Conservation (phyloP, 305 asterid species). For the Fraxinus platypoda region DNA sequence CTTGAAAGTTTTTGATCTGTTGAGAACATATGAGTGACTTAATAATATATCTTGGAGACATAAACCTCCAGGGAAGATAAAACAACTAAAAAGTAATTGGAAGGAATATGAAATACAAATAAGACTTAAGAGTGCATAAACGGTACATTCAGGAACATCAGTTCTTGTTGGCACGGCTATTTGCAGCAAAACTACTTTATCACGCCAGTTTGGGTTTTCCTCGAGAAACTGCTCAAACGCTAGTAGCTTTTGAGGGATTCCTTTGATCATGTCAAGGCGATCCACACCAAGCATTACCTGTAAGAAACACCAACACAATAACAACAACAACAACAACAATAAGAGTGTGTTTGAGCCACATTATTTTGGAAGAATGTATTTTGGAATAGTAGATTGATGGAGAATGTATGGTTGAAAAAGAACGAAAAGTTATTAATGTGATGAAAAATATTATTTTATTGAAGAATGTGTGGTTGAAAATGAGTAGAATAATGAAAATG, state of each 20-base stretch:
- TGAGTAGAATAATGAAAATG: too few relatives aligned
- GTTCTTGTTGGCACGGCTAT: conserved; percentile 98
- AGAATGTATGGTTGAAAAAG: too few relatives aligned
- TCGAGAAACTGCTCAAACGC: conserved; percentile 94
- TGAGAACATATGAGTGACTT: conserved; percentile 13
- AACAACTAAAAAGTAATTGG: not conserved
- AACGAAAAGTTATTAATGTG: too few relatives aligned
- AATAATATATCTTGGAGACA: not conserved
- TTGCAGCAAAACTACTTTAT: conserved; percentile 89
- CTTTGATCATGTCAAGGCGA: conserved; percentile 96
- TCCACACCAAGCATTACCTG: conserved; percentile 97
- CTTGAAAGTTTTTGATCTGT: conserved; percentile 58
- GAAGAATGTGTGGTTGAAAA: too few relatives aligned
- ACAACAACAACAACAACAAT: conserved; percentile 2
- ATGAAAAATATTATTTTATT: too few relatives aligned
- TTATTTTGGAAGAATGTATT: too few relatives aligned
- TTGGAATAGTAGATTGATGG: too few relatives aligned
- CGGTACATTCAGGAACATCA: conserved; percentile 92
- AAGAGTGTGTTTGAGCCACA: too few relatives aligned
- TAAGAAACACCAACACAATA: conserved; percentile 12
- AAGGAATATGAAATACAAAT: conserved; percentile 19
- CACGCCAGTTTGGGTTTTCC: conserved; percentile 73
- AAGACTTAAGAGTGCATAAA: conserved; percentile 6
- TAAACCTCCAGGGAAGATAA: not conserved
- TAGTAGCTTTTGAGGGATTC: conserved; percentile 88